phyloP scores from a whole-genome alignment of 768 basidiomycete species.

The Kwoniella dendrophila region DNA sequence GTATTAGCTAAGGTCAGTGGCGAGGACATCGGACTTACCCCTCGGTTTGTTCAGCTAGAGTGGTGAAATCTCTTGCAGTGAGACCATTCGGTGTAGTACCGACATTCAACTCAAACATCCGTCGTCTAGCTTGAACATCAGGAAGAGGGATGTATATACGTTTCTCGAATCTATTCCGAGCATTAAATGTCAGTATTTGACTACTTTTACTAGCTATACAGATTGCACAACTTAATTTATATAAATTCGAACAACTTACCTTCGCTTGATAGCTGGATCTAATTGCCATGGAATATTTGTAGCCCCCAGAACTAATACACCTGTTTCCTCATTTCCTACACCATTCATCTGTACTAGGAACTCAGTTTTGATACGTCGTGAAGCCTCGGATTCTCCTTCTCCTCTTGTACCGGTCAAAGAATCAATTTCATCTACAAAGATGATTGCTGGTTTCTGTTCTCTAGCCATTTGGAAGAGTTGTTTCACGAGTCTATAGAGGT shows the following conservation, averaged over 20 bases:
- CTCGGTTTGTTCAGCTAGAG: conserved; percentile 81
- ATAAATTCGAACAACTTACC: conserved; percentile 60
- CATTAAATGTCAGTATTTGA: neutral
- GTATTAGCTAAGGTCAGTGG: neutral
- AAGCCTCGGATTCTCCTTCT: conserved; percentile 96
- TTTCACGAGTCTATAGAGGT: conserved; percentile 73
- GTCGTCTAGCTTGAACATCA: conserved; percentile 82
- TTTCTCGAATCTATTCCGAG: conserved; percentile 78
- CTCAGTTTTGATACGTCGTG: conserved; percentile 58
- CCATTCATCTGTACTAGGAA: conserved; percentile 82
- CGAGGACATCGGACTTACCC: conserved; percentile 60
- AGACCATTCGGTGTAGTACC: conserved; percentile 89
- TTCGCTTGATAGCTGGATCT: conserved; percentile 94
- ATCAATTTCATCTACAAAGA: conserved; percentile 98
- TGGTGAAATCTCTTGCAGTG: conserved; percentile 72
- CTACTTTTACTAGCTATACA: no score
- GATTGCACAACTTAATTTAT: no score
- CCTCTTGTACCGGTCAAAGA: conserved; percentile 91
- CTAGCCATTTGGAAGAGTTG: conserved; percentile 95
- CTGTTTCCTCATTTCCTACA: conserved; percentile 95
- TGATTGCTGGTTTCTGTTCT: conserved; percentile 94
- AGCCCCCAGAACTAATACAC: conserved; percentile 92
- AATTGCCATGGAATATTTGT: conserved; percentile 99
- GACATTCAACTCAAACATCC: conserved; percentile 96
- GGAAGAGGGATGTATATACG: conserved; percentile 98